Evolutionary conservation across 805 yeast genomes (phyloP).

Genomic region (Candida chauliodis): DNA sequence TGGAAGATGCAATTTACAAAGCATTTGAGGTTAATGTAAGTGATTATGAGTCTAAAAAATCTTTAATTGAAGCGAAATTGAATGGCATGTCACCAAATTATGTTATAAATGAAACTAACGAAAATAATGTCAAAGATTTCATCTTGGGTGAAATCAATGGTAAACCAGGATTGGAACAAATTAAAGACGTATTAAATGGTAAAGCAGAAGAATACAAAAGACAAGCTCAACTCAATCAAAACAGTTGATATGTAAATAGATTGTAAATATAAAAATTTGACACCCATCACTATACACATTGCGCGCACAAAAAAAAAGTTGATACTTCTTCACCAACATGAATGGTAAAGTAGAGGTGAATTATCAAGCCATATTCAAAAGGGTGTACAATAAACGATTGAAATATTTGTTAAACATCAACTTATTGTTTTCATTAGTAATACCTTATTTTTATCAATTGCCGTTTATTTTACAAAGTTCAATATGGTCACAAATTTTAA

Average conservation of each 20-base stretch:
- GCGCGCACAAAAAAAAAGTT: background rate
- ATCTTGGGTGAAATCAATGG: conserved; percentile 39
- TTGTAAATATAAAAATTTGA: background rate
- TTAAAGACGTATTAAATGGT: conserved; percentile 39
- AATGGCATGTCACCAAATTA: conserved; percentile 26
- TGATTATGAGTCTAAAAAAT: conserved; percentile 31
- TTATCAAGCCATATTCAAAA: conserved; percentile 24
- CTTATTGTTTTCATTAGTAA: conserved; percentile 21
- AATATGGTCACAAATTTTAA: conserved; percentile 12
- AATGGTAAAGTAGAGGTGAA: too few species aligned
- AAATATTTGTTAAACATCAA: conserved; percentile 31
- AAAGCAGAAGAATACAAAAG: conserved; percentile 32
- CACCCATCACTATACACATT: too few species aligned
- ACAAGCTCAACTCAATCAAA: conserved; percentile 32
- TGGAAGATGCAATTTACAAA: conserved; percentile 52
- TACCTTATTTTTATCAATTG: conserved; percentile 21
- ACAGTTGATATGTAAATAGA: conserved; percentile 6
- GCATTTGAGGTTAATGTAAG: conserved; percentile 47
- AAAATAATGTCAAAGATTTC: conserved; percentile 32
- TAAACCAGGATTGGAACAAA: conserved; percentile 38
- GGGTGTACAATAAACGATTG: conserved; percentile 32
- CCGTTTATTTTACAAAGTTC: conserved; percentile 24
- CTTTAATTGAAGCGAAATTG: conserved; percentile 34
- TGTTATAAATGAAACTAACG: conserved; percentile 27
- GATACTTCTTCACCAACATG: background rate